Percentiles rank a stretch among this genome's conserved stretches.
phyloP scores from a whole-genome alignment of 176 grass and related monocot genomes.

The Eremochloa ophiuroides region DNA sequence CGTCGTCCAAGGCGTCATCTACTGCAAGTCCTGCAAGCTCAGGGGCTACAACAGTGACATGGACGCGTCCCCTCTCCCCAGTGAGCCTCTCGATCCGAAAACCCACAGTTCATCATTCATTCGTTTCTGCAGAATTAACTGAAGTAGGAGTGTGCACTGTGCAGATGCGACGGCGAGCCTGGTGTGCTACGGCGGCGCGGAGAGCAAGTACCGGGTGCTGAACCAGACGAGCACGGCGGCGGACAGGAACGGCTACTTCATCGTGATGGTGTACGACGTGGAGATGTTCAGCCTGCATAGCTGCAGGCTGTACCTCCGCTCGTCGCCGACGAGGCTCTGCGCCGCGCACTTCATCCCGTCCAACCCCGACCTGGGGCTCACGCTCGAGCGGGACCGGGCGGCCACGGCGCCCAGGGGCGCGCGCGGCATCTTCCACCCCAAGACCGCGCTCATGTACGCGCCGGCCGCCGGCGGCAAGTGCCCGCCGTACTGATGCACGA shows the following conservation, averaged over 20 bases:
- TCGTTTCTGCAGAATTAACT: too few species aligned
- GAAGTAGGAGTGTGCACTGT: too few species aligned
- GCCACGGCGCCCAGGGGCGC: slow-evolving; percentile 3
- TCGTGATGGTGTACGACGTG: slow-evolving; percentile 44
- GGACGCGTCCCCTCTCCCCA: slow-evolving; percentile 33
- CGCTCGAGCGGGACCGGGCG: not conserved
- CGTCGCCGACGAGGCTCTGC: slow-evolving; percentile 30
- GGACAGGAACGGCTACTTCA: slow-evolving; percentile 33
- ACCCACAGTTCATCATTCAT: not conserved
- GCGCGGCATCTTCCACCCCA: slow-evolving; percentile 8
- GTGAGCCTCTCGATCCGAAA: not conserved
- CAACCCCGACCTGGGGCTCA: slow-evolving; percentile 16
- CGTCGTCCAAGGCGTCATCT: slow-evolving; percentile 42
- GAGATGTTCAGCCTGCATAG: slow-evolving; percentile 1
- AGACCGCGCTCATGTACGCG: slow-evolving; percentile 31
- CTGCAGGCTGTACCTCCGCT: slow-evolving; percentile 34
- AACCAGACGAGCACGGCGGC: slow-evolving; percentile 39
- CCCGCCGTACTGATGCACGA: not conserved
- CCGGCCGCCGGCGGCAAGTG: slow-evolving; percentile 19
- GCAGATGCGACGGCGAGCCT: slow-evolving; percentile 47
- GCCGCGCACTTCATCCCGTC: slow-evolving; percentile 20
- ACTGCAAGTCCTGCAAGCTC: slow-evolving; percentile 46
- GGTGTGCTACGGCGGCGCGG: slow-evolving; percentile 36
- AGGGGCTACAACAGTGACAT: slow-evolving; percentile 32
- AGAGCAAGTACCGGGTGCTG: slow-evolving; percentile 15